Evolutionary conservation across 2,329 filamentous ascomycete genomes (phyloP), one percentile per base, ranked within the genome.

Genomic region (Emergomyces pasteurianus): DNA sequence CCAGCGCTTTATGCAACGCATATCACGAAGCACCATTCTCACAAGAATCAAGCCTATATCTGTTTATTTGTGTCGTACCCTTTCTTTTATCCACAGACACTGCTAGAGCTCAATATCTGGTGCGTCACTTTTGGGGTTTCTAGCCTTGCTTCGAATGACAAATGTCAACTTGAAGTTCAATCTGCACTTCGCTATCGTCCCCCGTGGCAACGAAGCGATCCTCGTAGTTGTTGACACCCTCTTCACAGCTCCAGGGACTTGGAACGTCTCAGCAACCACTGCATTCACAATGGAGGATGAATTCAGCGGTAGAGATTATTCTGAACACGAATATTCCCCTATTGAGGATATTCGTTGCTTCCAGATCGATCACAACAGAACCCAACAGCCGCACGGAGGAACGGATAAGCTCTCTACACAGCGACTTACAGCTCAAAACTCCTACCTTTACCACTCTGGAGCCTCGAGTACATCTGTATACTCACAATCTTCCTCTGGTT

Each of bases 401-500:
- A 31, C 47, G 16, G 23, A 43, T 42, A 46, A 6, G 47, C 9
- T 23, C 18, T 23, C 23, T 5, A 12, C 34, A 34, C 21, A 42
- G 34, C 49, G 14, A 18, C 14, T 34, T 46, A 26, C 38, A 36
- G 55, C 49, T 46, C 47, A 54, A 16, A 36, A 52, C 14, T n/a
- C 49, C 16, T 31, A 42, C 6, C 34, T 40, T 6, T 16, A 59
- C 21, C 23, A 59, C 12, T 52, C 58, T 42, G 31, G 18, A 3
- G 14, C 58, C 5, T 54, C 58, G 2, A 54, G 28, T 43, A 43
- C 31, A 58, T 59, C 46, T 26, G 21, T 43, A 9, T 53, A 43
- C 26, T 59, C 58, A 10, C 46, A 54, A 9, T 52, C 64, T 60
- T 52, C 60, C 26, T 60, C 63, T 38, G 61, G 56, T 56, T 58